These are phyloP conservation scores for Rubia peregrina DNA, from an alignment of 305 asterid species.

Conservation along the genomic window DNA sequence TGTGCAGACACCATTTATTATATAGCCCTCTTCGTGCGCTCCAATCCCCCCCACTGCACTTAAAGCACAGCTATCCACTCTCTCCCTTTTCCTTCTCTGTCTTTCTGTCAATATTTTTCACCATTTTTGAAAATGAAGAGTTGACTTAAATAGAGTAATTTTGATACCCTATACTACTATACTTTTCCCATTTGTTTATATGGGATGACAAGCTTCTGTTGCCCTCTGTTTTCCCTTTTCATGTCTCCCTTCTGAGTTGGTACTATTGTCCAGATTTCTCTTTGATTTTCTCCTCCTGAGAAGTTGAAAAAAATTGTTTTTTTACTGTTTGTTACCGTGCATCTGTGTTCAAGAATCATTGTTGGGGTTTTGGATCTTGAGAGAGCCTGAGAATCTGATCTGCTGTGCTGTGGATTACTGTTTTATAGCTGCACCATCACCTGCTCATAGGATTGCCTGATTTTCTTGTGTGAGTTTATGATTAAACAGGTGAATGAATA, in stretches of 20 bases:
- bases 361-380: conserved; percentile 10
- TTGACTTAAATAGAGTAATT: conserved; percentile 15
- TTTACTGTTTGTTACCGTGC: conserved; percentile 8
- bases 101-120: neutral
- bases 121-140: neutral
- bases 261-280: conserved; percentile 10
- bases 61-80: conserved; percentile 9
- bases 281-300: neutral
- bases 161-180: neutral
- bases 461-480: neutral
- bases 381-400: conserved; percentile 12
- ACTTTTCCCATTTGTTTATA: conserved; percentile 8
- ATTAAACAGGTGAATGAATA: conserved; percentile 1
- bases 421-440: neutral
- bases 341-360: neutral
- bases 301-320: conserved; percentile 7
- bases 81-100: neutral
- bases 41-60: conserved; percentile 18
- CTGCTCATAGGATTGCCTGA: neutral
- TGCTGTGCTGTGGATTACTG: conserved; percentile 14
- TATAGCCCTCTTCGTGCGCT: conserved; percentile 22
- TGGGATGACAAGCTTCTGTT: conserved; percentile 6
- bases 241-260: neutral
- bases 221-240: conserved; percentile 13
- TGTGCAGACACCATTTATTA: conserved; percentile 14